Evolutionary conservation across 257 asterid species (phyloP), one percentile per base, ranked within the genome.

Genomic region (Avicennia marina): DNA sequence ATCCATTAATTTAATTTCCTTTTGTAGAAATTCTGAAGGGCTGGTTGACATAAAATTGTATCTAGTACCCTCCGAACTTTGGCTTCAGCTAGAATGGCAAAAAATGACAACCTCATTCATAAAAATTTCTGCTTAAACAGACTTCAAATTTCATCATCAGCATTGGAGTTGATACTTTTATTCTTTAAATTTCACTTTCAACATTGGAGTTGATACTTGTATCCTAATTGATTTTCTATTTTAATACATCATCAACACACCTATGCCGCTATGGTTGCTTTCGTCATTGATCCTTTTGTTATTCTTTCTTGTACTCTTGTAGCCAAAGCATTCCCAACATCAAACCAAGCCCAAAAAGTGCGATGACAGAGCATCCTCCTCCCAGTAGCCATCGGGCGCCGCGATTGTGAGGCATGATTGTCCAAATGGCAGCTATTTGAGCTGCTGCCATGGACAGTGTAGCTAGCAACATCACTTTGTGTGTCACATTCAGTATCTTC

Each of bases 391-490:
- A 62, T n/a, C 13, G 16, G 4, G 40, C 36, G 6, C 77, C 77
- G 46, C 11, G 68, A 1, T 58, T 55, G 0, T 39, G 11, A 2
- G 87, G 87, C 79, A 77, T 62, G 32, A 71, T 80, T 17, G 87
- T 66, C 87, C 83, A 80, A 17, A 77, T 56, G 2, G 77, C 87
- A 15, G 72, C 72, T 16, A 77, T 69, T 61, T 71, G 77, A 25
- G 75, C 72, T 4, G 77, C 63, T 0, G 77, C 65, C 84, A 80
- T 74, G 34, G 71, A 77, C 49, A 80, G 2, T 0, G 87, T 71
- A 0, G 84, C 74, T 13, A 72, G 58, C 84, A 84, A 80, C 87
- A 74, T 68, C 32, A 77, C 72, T 67, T 80, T 80, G 6, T 80
- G 87, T 4, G 79, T 74, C 20, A 50, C 46, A 10, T 54, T 58